These are phyloP conservation scores for Geosiphon pyriformis DNA, from an alignment of 192 early-diverging fungal species.

Conservation along the genomic window DNA sequence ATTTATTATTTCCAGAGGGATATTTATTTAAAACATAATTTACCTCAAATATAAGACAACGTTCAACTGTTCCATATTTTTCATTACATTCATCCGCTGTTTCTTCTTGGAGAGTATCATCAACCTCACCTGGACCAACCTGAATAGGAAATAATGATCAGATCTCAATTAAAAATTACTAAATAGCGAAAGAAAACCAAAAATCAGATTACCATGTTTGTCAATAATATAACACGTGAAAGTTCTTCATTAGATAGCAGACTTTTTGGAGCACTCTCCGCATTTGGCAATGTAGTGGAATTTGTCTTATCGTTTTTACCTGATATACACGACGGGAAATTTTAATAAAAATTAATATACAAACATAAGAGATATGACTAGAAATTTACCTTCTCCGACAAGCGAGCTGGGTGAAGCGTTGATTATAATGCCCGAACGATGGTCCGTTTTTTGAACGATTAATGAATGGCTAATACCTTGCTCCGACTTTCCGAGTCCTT, in stretches of 20 bases:
- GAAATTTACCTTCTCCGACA: too few relatives aligned
- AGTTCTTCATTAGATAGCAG: conserved; percentile 15
- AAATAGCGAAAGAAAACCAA: not conserved
- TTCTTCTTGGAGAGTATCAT: conserved; percentile 66
- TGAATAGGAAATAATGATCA: conserved; percentile 2
- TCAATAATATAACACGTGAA: conserved; percentile 54
- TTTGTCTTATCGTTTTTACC: not conserved
- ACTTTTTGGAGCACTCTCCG: not conserved
- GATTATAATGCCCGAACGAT: conserved; percentile 31
- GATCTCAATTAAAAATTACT: not conserved
- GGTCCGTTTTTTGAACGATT: conserved; percentile 30
- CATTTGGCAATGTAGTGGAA: not conserved
- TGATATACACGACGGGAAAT: not conserved
- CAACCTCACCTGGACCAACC: conserved; percentile 70
- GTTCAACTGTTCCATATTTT: conserved; percentile 69
- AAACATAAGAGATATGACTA: too few relatives aligned
- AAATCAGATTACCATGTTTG: conserved; percentile 52
- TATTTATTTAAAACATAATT: not conserved
- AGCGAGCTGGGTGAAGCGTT: too few relatives aligned
- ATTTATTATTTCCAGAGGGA: not conserved
- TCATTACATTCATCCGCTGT: conserved; percentile 68
- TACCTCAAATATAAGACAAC: conserved; percentile 64
- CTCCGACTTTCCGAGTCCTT: conserved; percentile 31
- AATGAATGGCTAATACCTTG: conserved; percentile 38
- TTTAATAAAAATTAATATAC: not conserved